These are phyloP conservation scores for Gossypium laxum DNA, from an alignment of 441 rosid genomes.

Conservation along the genomic window DNA sequence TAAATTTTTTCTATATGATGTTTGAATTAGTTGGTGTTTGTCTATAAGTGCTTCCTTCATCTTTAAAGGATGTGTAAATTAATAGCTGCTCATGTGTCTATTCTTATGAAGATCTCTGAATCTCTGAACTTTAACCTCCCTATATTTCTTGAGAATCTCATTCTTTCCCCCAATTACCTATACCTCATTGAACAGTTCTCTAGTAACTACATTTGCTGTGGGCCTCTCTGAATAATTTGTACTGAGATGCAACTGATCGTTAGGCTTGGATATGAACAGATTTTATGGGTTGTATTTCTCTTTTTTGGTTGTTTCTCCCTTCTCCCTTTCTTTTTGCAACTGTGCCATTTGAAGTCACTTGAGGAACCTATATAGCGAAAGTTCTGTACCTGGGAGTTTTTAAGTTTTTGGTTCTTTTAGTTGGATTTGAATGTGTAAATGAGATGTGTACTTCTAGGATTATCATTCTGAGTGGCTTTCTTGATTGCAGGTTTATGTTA, in stretches of 20 bases:
- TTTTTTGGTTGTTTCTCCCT: not conserved
- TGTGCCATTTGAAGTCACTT: not conserved
- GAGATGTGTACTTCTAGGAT: not conserved
- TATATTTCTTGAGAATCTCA: not conserved
- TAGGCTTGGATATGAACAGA: not conserved
- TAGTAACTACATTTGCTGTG: not conserved
- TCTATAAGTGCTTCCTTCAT: not conserved
- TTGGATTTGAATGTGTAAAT: not conserved
- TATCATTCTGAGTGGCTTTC: constrained; percentile 2
- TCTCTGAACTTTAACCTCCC: not conserved
- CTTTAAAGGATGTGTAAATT: not conserved
- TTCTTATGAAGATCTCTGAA: not conserved
- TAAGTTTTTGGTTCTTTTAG: not conserved
- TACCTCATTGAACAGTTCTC: not conserved
- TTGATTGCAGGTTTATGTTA: constrained; percentile 51
- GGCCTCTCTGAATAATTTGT: not conserved
- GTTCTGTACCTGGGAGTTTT: not conserved
- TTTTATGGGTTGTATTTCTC: not conserved
- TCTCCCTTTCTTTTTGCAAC: not conserved
- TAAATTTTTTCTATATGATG: not conserved
- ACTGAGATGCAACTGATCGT: not conserved
- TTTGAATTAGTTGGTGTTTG: not conserved
- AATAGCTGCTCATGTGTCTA: not conserved
- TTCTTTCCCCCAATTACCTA: not conserved
- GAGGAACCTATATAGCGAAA: not conserved